phyloP scores from a whole-genome alignment of 768 basidiomycete species.

The Trametes gibbosa region DNA sequence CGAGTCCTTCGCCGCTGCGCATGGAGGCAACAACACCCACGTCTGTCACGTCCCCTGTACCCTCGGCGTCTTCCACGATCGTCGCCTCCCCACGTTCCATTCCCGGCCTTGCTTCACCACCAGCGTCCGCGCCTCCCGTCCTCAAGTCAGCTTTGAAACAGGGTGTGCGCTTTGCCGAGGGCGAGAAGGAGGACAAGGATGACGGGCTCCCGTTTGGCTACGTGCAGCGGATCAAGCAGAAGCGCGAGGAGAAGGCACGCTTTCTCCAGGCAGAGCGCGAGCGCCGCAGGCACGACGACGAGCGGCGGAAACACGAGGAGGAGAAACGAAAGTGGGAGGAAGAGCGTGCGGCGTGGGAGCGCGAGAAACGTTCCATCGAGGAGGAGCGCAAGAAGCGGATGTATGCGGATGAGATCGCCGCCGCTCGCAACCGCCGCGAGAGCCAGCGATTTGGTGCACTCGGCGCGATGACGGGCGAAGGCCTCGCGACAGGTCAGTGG shows the following conservation, averaged over 20 bases:
- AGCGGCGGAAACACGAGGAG: constrained; percentile 43
- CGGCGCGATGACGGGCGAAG: constrained; percentile 26
- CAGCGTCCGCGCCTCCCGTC: constrained; percentile 1
- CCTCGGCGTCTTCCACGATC: background rate
- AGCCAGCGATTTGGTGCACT: constrained; percentile 29
- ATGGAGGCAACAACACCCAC: constrained; percentile 22
- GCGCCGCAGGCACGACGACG: constrained; percentile 36
- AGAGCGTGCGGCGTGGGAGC: constrained; percentile 46
- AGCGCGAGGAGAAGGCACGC: constrained; percentile 67
- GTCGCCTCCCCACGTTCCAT: background rate
- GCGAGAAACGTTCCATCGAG: constrained; percentile 47
- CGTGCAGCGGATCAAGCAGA: constrained; percentile 68
- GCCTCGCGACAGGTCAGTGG: constrained; percentile 19
- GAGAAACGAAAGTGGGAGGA: constrained; percentile 43
- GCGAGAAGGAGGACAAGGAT: constrained; percentile 13
- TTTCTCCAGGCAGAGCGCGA: constrained; percentile 54
- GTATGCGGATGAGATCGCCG: constrained; percentile 59
- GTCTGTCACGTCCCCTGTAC: background rate
- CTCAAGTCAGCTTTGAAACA: constrained; percentile 19
- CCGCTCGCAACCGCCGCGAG: constrained; percentile 61
- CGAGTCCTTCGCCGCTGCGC: constrained; percentile 30
- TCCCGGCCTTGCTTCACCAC: background rate
- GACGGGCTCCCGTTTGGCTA: constrained; percentile 68
- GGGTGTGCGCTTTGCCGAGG: constrained; percentile 15
- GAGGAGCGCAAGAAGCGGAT: constrained; percentile 51